Percentiles rank a stretch among this genome's conserved stretches.
phyloP scores from a whole-genome alignment of 495 filamentous ascomycete species.

The Pseudevernia furfuracea region DNA sequence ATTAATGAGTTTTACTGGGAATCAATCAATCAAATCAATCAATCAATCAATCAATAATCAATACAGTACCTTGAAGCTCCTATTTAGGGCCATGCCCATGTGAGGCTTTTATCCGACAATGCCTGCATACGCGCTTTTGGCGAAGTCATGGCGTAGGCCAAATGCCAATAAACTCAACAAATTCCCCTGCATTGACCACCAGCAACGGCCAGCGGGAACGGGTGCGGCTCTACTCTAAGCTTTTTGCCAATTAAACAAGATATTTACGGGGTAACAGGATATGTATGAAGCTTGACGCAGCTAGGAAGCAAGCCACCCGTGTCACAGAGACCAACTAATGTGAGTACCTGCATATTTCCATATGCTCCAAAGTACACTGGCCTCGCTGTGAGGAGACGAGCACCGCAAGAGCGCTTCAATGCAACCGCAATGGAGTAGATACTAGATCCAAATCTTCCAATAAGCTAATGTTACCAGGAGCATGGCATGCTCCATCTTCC shows the following conservation, averaged over 20 bases:
- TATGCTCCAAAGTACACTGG: neutral
- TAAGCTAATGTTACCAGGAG: neutral
- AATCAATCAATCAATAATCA: too few relatives aligned
- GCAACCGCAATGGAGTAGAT: neutral
- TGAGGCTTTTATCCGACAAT: neutral
- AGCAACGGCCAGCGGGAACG: neutral
- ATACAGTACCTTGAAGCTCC: neutral
- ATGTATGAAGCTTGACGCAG: neutral
- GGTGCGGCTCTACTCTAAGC: conserved; percentile 2
- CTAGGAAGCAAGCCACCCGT: neutral
- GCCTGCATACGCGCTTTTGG: neutral
- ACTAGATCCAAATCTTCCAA: neutral
- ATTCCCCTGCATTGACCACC: conserved; percentile 1
- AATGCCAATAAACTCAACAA: neutral
- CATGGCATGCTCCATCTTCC: neutral
- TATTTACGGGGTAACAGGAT: neutral
- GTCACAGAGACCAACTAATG: neutral
- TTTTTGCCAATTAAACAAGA: neutral
- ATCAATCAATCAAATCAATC: too few relatives aligned
- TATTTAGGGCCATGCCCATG: neutral
- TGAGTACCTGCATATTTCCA: neutral
- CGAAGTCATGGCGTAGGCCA: neutral
- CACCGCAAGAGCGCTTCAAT: conserved; percentile 6
- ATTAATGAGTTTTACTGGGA: too few relatives aligned
- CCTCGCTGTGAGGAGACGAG: neutral